These are phyloP conservation scores for Paramecium tetraurelia DNA, from an alignment of 73 alveolate species.

Conservation along the genomic window DNA sequence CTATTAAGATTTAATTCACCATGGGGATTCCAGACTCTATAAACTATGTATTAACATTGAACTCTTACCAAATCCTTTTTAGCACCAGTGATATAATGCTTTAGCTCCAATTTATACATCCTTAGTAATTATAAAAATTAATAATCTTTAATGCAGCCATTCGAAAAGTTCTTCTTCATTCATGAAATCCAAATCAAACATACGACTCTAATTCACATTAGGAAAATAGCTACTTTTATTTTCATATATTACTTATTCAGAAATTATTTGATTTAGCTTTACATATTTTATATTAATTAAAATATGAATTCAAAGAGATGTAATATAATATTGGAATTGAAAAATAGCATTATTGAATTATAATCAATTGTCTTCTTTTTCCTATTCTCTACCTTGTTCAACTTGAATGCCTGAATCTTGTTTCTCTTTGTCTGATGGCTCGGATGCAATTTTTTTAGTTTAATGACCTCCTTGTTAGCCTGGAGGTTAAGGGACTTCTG, in stretches of 20 bases:
- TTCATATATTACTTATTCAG: neutral
- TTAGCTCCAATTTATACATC: neutral
- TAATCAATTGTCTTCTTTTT: neutral
- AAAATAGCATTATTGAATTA: neutral
- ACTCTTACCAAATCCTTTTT: neutral
- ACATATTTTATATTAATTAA: neutral
- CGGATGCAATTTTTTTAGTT: neutral
- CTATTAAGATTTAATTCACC: neutral
- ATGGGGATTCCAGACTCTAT: neutral
- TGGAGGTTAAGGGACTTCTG: neutral
- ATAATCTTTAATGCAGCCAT: constrained; percentile 7
- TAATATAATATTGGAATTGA: neutral
- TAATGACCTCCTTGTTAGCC: neutral
- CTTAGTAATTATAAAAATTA: neutral
- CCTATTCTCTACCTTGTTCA: neutral
- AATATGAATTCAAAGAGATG: neutral
- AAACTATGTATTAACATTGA: neutral
- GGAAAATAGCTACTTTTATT: neutral
- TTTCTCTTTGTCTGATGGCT: neutral
- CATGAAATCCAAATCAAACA: neutral
- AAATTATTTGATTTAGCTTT: neutral
- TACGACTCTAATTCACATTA: neutral
- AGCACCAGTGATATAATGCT: neutral
- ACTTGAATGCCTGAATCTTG: neutral
- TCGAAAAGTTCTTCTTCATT: constrained; percentile 24